Percentiles rank a stretch among this genome's conserved stretches.
Conservation (phyloP, 352 stramenopile genomes). For the Aphanomyces astaci region DNA sequence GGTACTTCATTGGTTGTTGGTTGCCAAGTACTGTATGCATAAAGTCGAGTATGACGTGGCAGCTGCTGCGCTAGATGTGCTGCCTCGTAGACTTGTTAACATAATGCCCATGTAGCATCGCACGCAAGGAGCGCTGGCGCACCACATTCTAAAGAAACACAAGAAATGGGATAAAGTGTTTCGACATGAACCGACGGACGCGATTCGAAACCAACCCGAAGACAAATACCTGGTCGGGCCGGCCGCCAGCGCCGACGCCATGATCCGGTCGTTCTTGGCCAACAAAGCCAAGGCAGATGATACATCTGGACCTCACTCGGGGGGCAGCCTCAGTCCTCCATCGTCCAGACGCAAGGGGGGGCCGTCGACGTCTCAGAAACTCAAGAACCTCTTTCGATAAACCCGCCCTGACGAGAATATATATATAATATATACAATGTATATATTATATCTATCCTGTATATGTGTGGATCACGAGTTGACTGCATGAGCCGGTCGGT, state of each 20-base stretch:
- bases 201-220: conserved; percentile 15
- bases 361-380: background rate
- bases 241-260: background rate
- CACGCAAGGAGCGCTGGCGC: conserved; percentile 54
- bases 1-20: too few relatives aligned
- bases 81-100: too few relatives aligned
- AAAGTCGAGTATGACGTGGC: too few relatives aligned
- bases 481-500: too few relatives aligned
- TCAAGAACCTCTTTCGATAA: conserved; percentile 5
- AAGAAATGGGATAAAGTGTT: conserved; percentile 77
- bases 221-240: conserved; percentile 18
- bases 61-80: too few relatives aligned
- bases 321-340: background rate
- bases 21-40: too few relatives aligned
- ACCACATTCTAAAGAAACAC: conserved; percentile 80
- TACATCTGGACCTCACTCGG: background rate
- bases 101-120: too few relatives aligned
- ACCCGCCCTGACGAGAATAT: too few relatives aligned
- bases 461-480: too few relatives aligned
- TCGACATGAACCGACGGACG: conserved; percentile 16
- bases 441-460: too few relatives aligned
- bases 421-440: too few relatives aligned
- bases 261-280: conserved; percentile 18
- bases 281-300: background rate
- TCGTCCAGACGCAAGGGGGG: background rate